Evolutionary conservation across 78 protist species (phyloP).

Genomic region (Mastigamoeba balamuthi): DNA sequence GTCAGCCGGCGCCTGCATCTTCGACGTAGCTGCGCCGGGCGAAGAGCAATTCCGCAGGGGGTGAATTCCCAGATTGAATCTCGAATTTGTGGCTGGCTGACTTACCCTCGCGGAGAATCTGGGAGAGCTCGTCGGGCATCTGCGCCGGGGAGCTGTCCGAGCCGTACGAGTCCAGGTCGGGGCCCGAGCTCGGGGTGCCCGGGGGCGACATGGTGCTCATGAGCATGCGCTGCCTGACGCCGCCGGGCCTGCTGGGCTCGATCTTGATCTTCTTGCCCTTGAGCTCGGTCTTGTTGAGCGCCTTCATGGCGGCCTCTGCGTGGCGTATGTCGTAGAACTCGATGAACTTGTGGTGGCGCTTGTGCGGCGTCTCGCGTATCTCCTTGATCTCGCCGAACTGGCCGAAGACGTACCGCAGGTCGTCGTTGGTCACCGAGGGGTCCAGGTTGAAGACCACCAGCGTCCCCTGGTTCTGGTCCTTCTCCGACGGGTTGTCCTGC

Average conservation of each 20-base stretch:
- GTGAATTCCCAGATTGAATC: too few species aligned
- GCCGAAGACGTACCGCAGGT: conserved; percentile 21
- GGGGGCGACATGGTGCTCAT: too few species aligned
- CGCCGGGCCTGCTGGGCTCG: conserved; percentile 34
- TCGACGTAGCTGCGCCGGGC: too few species aligned
- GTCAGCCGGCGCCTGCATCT: too few species aligned
- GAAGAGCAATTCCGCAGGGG: too few species aligned
- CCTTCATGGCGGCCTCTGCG: conserved; percentile 49
- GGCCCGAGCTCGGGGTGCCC: too few species aligned
- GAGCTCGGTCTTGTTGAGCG: conserved; percentile 30
- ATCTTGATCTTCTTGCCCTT: conserved; percentile 38
- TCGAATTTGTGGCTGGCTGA: too few species aligned
- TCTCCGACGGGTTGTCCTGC: conserved; percentile 18
- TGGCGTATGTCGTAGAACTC: conserved; percentile 61
- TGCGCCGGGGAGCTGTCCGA: too few species aligned
- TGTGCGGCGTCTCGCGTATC: conserved; percentile 73
- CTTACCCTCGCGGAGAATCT: too few species aligned
- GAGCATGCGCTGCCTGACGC: conserved; percentile 1
- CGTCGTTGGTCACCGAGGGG: conserved; percentile 11
- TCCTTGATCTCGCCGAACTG: conserved; percentile 59
- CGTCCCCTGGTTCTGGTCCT: conserved; percentile 54
- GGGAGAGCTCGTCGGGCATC: too few species aligned
- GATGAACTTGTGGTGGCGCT: conserved; percentile 59
- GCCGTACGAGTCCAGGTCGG: too few species aligned
- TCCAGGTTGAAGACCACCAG: conserved; percentile 64